Evolutionary conservation across 345 rosid species (phyloP).

Genomic region (Citrus glauca): DNA sequence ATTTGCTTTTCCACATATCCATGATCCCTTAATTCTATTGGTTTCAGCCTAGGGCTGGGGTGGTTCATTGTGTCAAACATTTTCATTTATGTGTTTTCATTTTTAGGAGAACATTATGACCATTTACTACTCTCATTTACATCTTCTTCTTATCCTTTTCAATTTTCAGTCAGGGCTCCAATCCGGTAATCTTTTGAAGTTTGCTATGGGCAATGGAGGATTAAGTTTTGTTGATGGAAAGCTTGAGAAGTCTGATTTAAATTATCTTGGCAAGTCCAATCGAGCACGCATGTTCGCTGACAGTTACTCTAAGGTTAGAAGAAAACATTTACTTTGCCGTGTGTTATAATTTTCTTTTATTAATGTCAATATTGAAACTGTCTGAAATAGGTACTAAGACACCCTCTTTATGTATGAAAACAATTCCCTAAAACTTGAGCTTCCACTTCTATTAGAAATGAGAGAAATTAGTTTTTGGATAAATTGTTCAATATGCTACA

Average conservation of each 20-base stretch:
- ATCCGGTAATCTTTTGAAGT: conserved; percentile 64
- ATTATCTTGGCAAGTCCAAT: conserved; percentile 61
- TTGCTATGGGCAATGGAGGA: conserved; percentile 71
- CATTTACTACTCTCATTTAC: neutral
- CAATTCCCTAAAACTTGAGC: neutral
- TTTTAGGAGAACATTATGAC: neutral
- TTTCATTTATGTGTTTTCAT: neutral
- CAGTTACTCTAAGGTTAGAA: conserved; percentile 88
- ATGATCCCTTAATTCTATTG: neutral
- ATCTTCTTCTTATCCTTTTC: neutral
- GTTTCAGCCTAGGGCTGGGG: neutral
- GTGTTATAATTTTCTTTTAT: neutral
- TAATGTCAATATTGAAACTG: neutral
- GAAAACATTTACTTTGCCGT: neutral
- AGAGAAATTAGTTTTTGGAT: no score
- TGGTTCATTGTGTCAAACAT: neutral
- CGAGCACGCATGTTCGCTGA: conserved; percentile 87
- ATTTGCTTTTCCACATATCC: neutral
- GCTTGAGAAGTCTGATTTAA: conserved; percentile 76
- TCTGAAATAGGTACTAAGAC: neutral
- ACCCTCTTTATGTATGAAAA: neutral
- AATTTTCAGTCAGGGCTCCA: conserved; percentile 53
- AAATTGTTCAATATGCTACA: neutral
- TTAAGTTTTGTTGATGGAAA: conserved; percentile 73
- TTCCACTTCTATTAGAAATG: neutral